Evolutionary conservation across 257 asterid genomes (phyloP).

Genomic region (Apocynum venetum): DNA sequence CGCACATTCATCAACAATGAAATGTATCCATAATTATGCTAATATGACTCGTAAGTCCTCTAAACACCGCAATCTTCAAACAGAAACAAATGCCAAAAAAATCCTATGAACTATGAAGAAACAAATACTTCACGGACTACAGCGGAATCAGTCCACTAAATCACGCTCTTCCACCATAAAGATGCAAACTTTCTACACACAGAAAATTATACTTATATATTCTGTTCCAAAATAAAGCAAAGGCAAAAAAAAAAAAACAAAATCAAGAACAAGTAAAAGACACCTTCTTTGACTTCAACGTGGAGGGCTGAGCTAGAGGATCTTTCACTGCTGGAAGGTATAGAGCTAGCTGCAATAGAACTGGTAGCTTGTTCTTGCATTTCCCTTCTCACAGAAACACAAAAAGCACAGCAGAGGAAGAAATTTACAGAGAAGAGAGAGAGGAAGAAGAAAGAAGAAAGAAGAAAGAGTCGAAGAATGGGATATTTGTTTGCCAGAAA

Average conservation of each 20-base stretch:
- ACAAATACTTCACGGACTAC: not conserved
- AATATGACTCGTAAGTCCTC: not conserved
- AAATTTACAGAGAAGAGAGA: not conserved
- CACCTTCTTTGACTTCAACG: constrained; percentile 71
- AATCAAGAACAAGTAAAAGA: constrained; percentile 3
- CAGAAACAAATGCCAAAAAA: not conserved
- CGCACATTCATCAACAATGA: not conserved
- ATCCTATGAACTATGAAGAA: not conserved
- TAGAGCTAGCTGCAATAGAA: constrained; percentile 69
- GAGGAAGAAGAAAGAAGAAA: constrained; percentile 17
- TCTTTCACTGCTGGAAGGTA: constrained; percentile 93
- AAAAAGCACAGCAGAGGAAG: not conserved
- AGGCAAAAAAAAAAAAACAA: not conserved
- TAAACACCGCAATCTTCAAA: not conserved
- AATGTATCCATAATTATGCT: not conserved
- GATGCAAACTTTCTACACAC: not conserved
- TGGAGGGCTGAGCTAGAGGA: constrained; percentile 91
- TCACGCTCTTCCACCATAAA: not conserved
- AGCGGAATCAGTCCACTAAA: not conserved
- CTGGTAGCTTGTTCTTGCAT: constrained; percentile 94
- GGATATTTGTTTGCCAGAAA: constrained; percentile 30
- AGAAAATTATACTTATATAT: not conserved
- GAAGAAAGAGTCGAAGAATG: not conserved
- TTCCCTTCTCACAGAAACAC: constrained; percentile 17
- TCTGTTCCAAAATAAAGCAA: not conserved